phyloP scores from a whole-genome alignment of 345 rosid genomes.

The Bruguiera gymnorhiza region DNA sequence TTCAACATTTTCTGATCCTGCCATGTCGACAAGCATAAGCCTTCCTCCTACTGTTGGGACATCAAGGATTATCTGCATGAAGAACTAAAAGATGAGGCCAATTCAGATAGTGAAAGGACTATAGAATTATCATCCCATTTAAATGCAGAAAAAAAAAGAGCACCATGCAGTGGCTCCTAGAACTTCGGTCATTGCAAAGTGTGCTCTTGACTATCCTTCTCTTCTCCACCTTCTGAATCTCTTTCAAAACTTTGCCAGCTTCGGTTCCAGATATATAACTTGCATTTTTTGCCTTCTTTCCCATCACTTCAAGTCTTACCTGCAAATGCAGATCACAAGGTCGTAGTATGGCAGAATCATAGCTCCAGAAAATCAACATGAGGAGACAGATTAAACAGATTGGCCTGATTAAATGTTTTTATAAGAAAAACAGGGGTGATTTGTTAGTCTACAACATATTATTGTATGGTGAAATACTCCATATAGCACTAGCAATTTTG shows the following conservation, averaged over 20 bases:
- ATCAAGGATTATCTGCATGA: conserved; percentile 74
- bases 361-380: no score
- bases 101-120: not conserved
- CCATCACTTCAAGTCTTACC: conserved; percentile 97
- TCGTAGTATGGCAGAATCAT: no score
- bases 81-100: not conserved
- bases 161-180: conserved; percentile 97
- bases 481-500: no score
- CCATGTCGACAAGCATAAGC: conserved; percentile 98
- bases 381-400: no score
- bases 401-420: no score
- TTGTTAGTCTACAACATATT: no score
- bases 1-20: conserved; percentile 97
- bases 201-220: conserved; percentile 92
- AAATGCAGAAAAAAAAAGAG: not conserved
- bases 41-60: conserved; percentile 97
- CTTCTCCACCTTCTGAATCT: conserved; percentile 93
- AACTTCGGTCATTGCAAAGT: conserved; percentile 85
- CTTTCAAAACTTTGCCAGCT: conserved; percentile 82
- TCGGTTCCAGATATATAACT: conserved; percentile 79
- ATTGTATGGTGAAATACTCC: no score
- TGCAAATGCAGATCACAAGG: conserved; percentile 23
- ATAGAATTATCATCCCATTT: not conserved
- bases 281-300: conserved; percentile 92
- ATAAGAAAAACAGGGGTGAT: no score